Evolutionary conservation across 805 yeast genomes (phyloP).

Genomic region (Starmerella davenportii): DNA sequence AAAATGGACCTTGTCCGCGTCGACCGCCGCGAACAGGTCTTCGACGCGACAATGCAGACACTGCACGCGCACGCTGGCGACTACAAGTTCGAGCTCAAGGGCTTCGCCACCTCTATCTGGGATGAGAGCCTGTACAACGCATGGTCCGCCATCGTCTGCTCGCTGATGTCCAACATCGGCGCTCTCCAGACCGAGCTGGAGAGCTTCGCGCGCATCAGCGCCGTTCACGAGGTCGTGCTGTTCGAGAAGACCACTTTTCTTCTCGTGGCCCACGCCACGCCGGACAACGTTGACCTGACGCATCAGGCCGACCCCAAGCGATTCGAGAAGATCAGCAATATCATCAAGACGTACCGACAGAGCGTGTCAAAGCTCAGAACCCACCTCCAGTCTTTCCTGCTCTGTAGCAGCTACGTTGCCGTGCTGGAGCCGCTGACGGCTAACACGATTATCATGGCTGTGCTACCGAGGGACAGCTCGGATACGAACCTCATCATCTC

Average conservation of each 20-base stretch:
- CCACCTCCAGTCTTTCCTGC: conserved; percentile 59
- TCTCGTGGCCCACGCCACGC: conserved; percentile 37
- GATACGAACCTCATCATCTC: conserved; percentile 13
- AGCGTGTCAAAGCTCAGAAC: conserved; percentile 75
- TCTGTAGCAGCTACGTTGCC: conserved; percentile 30
- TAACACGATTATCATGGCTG: conserved; percentile 30
- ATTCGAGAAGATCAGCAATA: conserved; percentile 83
- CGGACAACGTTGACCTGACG: conserved; percentile 7
- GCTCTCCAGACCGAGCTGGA: conserved; percentile 58
- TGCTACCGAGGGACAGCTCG: conserved; percentile 21
- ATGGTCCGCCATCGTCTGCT: conserved; percentile 91
- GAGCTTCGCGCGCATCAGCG: conserved; percentile 52
- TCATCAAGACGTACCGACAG: conserved; percentile 86
- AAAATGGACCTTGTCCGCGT: conserved; percentile 90
- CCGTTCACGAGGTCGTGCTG: conserved; percentile 76
- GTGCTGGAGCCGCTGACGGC: conserved; percentile 27
- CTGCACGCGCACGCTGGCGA: conserved; percentile 58
- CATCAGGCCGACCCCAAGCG: conserved; percentile 62
- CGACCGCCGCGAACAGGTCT: conserved; percentile 69
- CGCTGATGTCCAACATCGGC: conserved; percentile 80
- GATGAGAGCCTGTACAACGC: conserved; percentile 91
- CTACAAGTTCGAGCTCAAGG: conserved; percentile 48
- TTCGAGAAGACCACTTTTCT: conserved; percentile 88
- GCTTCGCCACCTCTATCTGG: conserved; percentile 94
- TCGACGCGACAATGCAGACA: conserved; percentile 66